Percentiles rank a stretch among this genome's conserved stretches.
Evolutionary conservation across 495 filamentous ascomycete genomes (phyloP).

Genomic region (Trichoderma orchidacearum): DNA sequence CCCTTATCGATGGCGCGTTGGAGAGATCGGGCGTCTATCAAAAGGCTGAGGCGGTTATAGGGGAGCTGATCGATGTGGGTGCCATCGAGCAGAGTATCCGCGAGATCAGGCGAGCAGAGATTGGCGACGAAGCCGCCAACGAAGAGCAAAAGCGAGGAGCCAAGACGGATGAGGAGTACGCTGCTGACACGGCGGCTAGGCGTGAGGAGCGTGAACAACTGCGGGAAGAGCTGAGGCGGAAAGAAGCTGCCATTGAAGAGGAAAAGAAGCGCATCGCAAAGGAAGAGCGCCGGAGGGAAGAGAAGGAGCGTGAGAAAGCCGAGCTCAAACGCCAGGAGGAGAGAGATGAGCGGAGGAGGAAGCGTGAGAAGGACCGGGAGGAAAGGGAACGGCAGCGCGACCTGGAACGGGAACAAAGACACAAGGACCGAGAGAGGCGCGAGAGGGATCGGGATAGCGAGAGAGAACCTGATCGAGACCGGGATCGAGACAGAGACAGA

Average conservation of each 20-base stretch:
- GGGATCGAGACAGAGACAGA: conserved; percentile 9
- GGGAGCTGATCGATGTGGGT: conserved; percentile 51
- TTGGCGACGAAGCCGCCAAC: conserved; percentile 57
- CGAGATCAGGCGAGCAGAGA: conserved; percentile 54
- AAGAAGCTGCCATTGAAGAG: conserved; percentile 48
- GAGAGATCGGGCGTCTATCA: conserved; percentile 75
- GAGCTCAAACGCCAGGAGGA: conserved; percentile 42
- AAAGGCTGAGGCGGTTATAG: conserved; percentile 51
- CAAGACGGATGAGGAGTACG: conserved; percentile 77
- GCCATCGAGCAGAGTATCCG: conserved; percentile 55
- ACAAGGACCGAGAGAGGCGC: conserved; percentile 18
- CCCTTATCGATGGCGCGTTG: conserved; percentile 74
- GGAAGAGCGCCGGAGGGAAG: conserved; percentile 50
- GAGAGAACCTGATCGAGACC: conserved; percentile 3
- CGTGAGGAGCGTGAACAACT: conserved; percentile 49
- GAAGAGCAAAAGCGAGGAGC: conserved; percentile 55
- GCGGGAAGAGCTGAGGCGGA: conserved; percentile 48
- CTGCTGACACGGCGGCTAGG: conserved; percentile 51
- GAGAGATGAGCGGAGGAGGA: conserved; percentile 40
- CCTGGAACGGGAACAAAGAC: conserved; percentile 16
- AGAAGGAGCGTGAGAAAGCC: conserved; percentile 40
- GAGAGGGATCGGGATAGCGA: conserved; percentile 16
- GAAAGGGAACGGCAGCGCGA: conserved; percentile 36
- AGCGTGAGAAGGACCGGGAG: conserved; percentile 43
- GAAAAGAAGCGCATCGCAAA: conserved; percentile 49